Base-by-base conservation (phyloP, 805 yeast species). In the Monosporozyma yasuniensis region DNA sequence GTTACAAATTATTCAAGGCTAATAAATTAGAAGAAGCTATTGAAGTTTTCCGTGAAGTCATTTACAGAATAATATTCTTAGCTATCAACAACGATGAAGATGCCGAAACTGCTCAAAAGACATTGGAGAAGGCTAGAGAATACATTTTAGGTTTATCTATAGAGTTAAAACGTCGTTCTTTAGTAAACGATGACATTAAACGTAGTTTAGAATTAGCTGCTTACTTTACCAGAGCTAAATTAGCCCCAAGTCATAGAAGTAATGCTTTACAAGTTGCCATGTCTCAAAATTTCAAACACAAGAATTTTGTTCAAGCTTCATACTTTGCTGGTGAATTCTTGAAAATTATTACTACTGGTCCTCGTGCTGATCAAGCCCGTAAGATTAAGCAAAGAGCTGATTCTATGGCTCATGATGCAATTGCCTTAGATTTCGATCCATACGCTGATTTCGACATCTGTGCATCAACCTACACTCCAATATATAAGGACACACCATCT, bases 201-300 rank as follows among this genome's bases (percentile, higher is more conserved):
- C 84, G 98, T 55, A 90, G 88, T 67, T 75, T 93, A 63, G 98
- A 93, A 68, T 73, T 93, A 57, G 98, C 99, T 5, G 95, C 98
- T 1, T 91, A 91, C 70, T 95, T 93, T 74, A 88, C 99, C 12
- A 82, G 79, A 63, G 83, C 90, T 25, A 79, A 84, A 56, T 76
- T 93, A 58, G 87, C 84, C 55, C 82, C 86, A 34, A 83, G 84
- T 7, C 99, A 93, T 68, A 79, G 84, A 52, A 79, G 84, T 48
- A 84, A 88, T 62, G 96, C 98, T 11, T 75, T 89, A 60, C 95
- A 88, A 66, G 96, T 89, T 50, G 99, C 99, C 38, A 86, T 91
- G 93, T 81, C 85, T 43, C 95, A 87, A 72, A 80, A 93, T 38
- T 89, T 87, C 77, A 87, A 85, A 65, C 76, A 84, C 65, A 89